A percentile compares a stretch with the other conserved stretches of the same genome.
Conservation (phyloP, 306 rosid genomes). For the Gastrolobium bilobum region DNA sequence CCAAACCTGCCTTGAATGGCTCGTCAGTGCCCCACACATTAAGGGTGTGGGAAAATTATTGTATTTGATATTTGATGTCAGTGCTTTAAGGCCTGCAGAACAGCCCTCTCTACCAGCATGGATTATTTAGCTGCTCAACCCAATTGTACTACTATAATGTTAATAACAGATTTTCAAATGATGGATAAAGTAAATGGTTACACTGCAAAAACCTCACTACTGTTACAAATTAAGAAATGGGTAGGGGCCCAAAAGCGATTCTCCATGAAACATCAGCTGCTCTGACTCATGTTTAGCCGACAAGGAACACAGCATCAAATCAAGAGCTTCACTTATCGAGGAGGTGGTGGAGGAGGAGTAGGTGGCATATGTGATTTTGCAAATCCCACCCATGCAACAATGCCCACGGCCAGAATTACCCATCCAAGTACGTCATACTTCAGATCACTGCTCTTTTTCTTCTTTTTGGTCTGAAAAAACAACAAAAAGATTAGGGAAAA, state of each 20-base stretch:
- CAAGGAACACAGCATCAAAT: background rate
- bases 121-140: background rate
- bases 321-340: conserved; percentile 35
- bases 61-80: no score
- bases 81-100: no score
- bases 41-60: background rate
- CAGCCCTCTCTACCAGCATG: no score
- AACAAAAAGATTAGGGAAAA: background rate
- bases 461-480: conserved; percentile 43
- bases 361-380: conserved; percentile 52
- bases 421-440: conserved; percentile 63
- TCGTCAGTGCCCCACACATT: background rate
- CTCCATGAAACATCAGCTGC: conserved; percentile 17
- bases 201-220: background rate
- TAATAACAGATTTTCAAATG: background rate
- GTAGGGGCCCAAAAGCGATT: conserved; percentile 10
- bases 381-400: conserved; percentile 65
- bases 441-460: conserved; percentile 58
- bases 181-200: background rate
- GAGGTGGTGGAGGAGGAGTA: conserved; percentile 37
- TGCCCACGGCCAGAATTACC: conserved; percentile 59
- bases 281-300: conserved; percentile 1
- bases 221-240: background rate
- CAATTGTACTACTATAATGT: background rate
- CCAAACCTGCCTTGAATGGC: background rate